Evolutionary conservation across 305 asterid species (phyloP), one percentile per base, ranked within the genome.

Genomic region (Plantago lanceolata): DNA sequence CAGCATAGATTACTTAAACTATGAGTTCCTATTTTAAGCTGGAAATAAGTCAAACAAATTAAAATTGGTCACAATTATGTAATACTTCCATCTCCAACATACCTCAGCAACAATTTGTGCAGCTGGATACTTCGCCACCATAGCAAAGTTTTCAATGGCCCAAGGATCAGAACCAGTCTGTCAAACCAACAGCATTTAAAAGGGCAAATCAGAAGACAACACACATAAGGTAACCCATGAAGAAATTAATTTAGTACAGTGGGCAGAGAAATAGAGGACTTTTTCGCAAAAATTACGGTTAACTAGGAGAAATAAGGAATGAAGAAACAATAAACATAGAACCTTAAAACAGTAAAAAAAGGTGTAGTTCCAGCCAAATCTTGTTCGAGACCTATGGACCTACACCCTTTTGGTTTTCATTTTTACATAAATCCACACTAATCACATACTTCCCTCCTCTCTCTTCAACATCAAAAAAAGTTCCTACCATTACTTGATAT

Each of bases 161-260:
- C 97, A 93, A 45, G 99, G 94, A 81, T 87, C 80, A 66, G 97
- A 95, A 79, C 99, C 99, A 68, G 99, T 87, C 99, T 93, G 81
- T 75, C 33, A 57, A 76, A 77, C 64, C 60, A 65, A 37, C 29
- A 53, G 45, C 49, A 26, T 59, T 19, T 63, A 64, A 59, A 54
- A 33, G 17, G 63, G 58, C 69, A 51, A 71, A 64, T 56, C 44
- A 54, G 53, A 54, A 48, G 57, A 47, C 47, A 54, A 31, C 15
- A 66, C 54, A 35, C 64, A 33, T 17, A 17, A 53, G 35, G 43
- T 40, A 13, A 71, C 44, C 60, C 53, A 19, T 40, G 15, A 67
- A 58, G 11, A 24, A 37, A 60, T 14, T 21, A 52, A 29, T 8
- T 33, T 8, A 54, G 33, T 7, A 19, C 19, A 16, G 43, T 50